A percentile compares a stretch with the other conserved stretches of the same genome.
phyloP scores from a whole-genome alignment of 2,329 filamentous ascomycete species.

The Rutstroemia sp. region DNA sequence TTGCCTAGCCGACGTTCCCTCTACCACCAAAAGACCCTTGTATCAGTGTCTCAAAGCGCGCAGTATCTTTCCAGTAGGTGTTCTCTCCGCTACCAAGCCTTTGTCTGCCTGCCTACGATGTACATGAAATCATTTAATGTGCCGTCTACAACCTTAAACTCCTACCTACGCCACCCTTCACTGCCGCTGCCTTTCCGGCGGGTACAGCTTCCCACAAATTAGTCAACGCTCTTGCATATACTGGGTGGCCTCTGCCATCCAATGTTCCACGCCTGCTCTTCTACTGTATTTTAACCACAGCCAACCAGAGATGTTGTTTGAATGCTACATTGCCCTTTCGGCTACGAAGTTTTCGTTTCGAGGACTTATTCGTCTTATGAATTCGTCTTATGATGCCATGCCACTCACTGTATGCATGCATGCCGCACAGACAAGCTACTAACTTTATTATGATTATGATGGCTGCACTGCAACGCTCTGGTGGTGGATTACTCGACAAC shows the following conservation, averaged over 20 bases:
- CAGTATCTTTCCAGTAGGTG: no score
- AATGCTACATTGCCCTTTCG: neutral
- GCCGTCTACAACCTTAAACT: neutral
- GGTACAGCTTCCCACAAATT: neutral
- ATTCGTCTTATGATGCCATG: neutral
- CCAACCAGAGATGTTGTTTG: neutral
- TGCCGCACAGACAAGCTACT: neutral
- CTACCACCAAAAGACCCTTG: neutral
- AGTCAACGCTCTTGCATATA: conserved; percentile 7
- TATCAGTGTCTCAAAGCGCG: neutral
- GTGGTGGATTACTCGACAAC: neutral
- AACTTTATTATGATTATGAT: neutral
- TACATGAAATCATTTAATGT: neutral
- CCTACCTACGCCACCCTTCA: conserved; percentile 1
- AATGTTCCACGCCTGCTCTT: neutral
- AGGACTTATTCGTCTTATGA: no score
- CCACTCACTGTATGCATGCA: neutral
- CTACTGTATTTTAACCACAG: neutral
- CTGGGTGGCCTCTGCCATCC: neutral
- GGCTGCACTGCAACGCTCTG: neutral
- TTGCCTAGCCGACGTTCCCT: neutral
- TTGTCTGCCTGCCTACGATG: neutral
- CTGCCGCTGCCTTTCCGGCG: neutral
- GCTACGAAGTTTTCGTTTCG: neutral
- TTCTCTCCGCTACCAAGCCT: no score